These are phyloP conservation scores for Aspergillus homomorphus DNA, from an alignment of 495 filamentous ascomycete species.

Conservation along the genomic window DNA sequence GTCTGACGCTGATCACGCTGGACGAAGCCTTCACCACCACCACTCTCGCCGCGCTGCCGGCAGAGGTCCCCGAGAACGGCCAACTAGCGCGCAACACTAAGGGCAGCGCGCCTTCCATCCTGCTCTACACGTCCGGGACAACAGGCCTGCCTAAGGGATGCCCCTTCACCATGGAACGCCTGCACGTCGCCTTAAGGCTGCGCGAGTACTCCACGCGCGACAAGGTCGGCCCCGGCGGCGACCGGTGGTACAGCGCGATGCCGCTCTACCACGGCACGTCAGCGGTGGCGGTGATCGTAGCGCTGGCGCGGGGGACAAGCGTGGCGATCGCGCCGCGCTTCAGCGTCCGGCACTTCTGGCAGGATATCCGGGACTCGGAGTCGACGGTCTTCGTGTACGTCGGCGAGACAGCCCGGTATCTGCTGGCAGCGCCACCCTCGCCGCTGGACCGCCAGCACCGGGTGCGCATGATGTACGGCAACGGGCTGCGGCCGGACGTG, in stretches of 20 bases:
- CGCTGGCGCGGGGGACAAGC: conserved; percentile 55
- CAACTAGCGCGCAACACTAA: conserved; percentile 42
- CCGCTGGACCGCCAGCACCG: conserved; percentile 63
- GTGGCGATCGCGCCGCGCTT: conserved; percentile 70
- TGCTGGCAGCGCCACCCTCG: conserved; percentile 65
- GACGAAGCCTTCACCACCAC: conserved; percentile 42
- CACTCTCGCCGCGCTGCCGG: conserved; percentile 47
- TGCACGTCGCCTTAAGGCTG: conserved; percentile 27
- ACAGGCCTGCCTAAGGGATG: conserved; percentile 65
- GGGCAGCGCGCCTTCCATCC: conserved; percentile 50
- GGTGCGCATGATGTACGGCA: conserved; percentile 68
- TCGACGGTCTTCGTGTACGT: conserved; percentile 77
- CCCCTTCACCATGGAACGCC: conserved; percentile 46
- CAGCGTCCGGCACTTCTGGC: conserved; percentile 70
- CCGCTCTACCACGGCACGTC: conserved; percentile 80
- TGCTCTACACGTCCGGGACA: conserved; percentile 72
- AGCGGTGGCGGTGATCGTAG: conserved; percentile 50
- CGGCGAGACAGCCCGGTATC: conserved; percentile 75
- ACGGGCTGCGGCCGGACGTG: conserved; percentile 74
- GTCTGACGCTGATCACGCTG: conserved; percentile 53
- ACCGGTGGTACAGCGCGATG: conserved; percentile 76
- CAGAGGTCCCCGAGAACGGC: conserved; percentile 48
- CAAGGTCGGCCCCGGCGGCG: conserved; percentile 40
- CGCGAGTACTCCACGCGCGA: conserved; percentile 29
- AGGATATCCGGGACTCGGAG: conserved; percentile 63